These are phyloP conservation scores for Colletotrichum aenigma DNA, from an alignment of 2,329 filamentous ascomycete genomes.

Conservation along the genomic window DNA sequence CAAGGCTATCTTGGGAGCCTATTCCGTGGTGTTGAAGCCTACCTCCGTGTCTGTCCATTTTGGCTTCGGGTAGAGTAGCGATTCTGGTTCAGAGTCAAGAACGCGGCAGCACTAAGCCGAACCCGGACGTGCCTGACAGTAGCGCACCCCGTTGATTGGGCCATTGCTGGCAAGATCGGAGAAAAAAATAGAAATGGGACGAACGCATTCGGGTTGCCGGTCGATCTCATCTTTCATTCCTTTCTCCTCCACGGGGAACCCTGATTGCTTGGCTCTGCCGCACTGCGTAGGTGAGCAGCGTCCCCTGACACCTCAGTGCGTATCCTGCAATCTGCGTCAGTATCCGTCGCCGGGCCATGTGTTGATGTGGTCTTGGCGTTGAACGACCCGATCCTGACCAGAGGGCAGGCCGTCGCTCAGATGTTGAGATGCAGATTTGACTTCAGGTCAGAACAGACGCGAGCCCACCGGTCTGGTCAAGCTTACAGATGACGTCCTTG, in stretches of 20 bases:
- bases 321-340: neutral
- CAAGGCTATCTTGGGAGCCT: neutral
- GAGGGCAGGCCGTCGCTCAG: neutral
- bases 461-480: neutral
- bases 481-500: neutral
- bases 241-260: neutral
- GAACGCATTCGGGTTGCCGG: neutral
- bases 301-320: constrained; percentile 6
- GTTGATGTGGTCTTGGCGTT: neutral
- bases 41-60: neutral
- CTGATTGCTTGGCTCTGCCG: constrained; percentile 3
- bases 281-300: constrained; percentile 1
- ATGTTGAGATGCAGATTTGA: neutral
- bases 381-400: neutral
- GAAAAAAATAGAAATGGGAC: constrained; percentile 4
- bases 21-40: neutral
- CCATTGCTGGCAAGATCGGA: neutral
- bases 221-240: neutral
- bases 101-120: neutral
- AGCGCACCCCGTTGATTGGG: neutral
- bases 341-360: neutral
- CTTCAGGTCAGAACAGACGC: constrained; percentile 4
- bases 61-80: neutral
- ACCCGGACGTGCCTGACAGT: constrained; percentile 3
- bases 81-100: neutral